Evolutionary conservation across 1,139 yeast species (phyloP).

Genomic region (Hansenula sp.): DNA sequence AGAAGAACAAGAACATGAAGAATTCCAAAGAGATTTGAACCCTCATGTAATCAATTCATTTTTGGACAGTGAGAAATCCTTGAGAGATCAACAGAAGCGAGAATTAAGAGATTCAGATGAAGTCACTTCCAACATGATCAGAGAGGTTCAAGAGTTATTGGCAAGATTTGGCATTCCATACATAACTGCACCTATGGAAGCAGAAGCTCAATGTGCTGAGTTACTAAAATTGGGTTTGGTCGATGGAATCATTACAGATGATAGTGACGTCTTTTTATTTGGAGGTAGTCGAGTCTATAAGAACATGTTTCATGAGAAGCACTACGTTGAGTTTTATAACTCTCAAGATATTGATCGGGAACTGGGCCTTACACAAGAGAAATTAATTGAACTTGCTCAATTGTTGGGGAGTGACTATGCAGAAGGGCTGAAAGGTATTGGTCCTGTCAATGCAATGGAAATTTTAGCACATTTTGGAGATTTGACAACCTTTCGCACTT

Average conservation of each 20-base stretch:
- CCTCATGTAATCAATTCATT: conserved; percentile 14
- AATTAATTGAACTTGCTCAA: conserved; percentile 74
- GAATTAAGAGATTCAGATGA: conserved; percentile 88
- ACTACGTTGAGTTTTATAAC: conserved; percentile 84
- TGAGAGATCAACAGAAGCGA: conserved; percentile 51
- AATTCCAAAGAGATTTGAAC: conserved; percentile 50
- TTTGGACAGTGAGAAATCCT: conserved; percentile 44
- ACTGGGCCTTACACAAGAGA: conserved; percentile 60
- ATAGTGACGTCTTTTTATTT: conserved; percentile 92
- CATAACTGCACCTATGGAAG: conserved; percentile 96
- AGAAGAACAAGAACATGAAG: conserved; percentile 71
- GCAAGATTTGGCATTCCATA: conserved; percentile 90
- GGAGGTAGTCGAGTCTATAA: conserved; percentile 86
- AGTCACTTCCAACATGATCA: conserved; percentile 81
- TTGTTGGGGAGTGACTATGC: conserved; percentile 93
- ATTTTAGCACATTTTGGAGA: conserved; percentile 80
- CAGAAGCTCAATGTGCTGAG: conserved; percentile 97
- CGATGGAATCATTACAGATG: conserved; percentile 96
- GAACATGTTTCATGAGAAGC: conserved; percentile 92
- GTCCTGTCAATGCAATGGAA: conserved; percentile 92
- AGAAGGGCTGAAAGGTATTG: conserved; percentile 85
- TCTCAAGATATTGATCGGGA: conserved; percentile 54
- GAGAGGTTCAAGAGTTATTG: conserved; percentile 84
- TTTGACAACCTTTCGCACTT: conserved; percentile 41
- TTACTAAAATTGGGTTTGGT: conserved; percentile 62